These are phyloP conservation scores for Citrullus amarus DNA, from an alignment of 306 rosid genomes.

Conservation along the genomic window DNA sequence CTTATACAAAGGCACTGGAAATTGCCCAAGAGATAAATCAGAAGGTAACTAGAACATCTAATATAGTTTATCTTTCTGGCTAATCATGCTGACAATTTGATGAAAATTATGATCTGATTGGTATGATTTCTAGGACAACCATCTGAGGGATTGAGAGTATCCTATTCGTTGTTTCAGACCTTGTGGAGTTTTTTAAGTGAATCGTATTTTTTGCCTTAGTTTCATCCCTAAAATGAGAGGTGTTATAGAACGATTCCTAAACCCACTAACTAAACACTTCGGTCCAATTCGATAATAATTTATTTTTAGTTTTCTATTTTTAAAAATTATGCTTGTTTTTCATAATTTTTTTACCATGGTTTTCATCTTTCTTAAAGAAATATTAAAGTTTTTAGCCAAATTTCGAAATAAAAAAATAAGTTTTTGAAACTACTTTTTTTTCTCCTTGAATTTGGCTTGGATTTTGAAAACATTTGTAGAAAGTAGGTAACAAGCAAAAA, in stretches of 20 bases:
- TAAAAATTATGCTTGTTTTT: too few species aligned
- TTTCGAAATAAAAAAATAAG: too few species aligned
- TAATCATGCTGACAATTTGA: not conserved
- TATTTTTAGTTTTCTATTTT: too few species aligned
- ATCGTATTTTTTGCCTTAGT: not conserved
- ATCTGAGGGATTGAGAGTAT: not conserved
- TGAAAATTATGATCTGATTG: not conserved
- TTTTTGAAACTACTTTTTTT: too few species aligned
- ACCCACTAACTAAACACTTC: not conserved
- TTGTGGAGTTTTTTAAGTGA: not conserved
- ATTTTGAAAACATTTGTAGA: not conserved
- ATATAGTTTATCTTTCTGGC: not conserved
- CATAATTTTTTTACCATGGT: too few species aligned
- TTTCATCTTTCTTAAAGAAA: too few species aligned
- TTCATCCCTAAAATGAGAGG: not conserved
- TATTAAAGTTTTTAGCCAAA: too few species aligned
- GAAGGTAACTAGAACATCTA: constrained; percentile 36
- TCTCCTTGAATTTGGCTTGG: not conserved
- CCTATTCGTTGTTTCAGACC: not conserved
- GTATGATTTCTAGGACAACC: not conserved
- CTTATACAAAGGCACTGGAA: constrained; percentile 61
- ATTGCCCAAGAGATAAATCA: constrained; percentile 61
- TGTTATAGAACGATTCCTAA: not conserved
- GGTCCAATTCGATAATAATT: not conserved
- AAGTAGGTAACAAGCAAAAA: too few species aligned